phyloP scores from a whole-genome alignment of 2,329 filamentous ascomycete genomes.

The Cladobotryum protrusum region DNA sequence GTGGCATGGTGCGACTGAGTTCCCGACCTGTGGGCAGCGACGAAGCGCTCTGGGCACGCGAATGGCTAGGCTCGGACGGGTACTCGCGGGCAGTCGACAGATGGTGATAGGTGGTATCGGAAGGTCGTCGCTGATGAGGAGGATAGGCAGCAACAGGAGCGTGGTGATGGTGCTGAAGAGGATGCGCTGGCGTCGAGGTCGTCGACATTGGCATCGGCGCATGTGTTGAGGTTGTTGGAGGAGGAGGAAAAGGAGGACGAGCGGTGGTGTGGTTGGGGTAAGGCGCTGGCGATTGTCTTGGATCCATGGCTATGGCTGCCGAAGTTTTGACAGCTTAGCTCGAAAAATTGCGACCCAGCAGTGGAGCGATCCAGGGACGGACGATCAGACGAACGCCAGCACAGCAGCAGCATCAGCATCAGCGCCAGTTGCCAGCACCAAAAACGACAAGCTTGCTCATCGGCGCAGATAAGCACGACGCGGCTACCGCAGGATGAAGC shows the following conservation, averaged over 20 bases:
- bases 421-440: no score
- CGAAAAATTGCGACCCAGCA: conserved; percentile 7
- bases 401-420: neutral
- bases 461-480: no score
- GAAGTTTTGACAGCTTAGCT: conserved; percentile 14
- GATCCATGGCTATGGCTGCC: conserved; percentile 14
- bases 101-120: conserved; percentile 38
- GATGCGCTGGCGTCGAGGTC: conserved; percentile 18
- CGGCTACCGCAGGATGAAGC: no score
- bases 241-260: conserved; percentile 5
- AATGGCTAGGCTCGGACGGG: conserved; percentile 30
- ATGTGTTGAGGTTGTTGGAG: neutral
- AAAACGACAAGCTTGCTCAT: no score
- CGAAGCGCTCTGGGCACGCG: conserved; percentile 38
- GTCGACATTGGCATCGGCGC: conserved; percentile 12
- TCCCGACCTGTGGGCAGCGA: conserved; percentile 34
- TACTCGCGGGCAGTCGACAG: conserved; percentile 23
- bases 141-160: conserved; percentile 22
- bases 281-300: conserved; percentile 12
- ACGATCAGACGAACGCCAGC: conserved; percentile 2
- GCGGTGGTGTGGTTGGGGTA: conserved; percentile 7
- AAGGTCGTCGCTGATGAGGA: conserved; percentile 31
- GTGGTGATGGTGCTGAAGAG: conserved; percentile 12
- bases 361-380: conserved; percentile 9
- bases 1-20: conserved; percentile 40